A percentile compares a stretch with the other conserved stretches of the same genome.
Evolutionary conservation across 345 rosid genomes (phyloP).

Genomic region (Mallotus nudiflorus): DNA sequence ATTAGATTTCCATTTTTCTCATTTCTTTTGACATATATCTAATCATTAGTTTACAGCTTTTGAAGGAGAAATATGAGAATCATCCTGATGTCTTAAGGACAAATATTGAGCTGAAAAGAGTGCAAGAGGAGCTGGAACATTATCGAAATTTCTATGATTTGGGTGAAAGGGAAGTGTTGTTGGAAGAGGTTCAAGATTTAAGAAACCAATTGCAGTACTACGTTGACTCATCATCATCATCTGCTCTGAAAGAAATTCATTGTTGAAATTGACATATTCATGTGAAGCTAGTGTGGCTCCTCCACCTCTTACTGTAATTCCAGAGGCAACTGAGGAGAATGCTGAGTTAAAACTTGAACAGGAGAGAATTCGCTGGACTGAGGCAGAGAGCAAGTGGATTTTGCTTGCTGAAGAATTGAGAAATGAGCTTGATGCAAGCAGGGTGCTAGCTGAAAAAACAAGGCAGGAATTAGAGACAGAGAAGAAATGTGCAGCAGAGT

Average conservation of each 20-base stretch:
- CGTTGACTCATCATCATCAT: slow-evolving; percentile 61
- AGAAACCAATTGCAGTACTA: slow-evolving; percentile 80
- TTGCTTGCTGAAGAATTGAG: slow-evolving; percentile 83
- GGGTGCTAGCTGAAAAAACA: slow-evolving; percentile 56
- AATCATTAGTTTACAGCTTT: slow-evolving; percentile 55
- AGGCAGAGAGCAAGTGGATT: slow-evolving; percentile 93
- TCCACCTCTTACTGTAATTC: slow-evolving; percentile 49
- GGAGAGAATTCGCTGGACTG: slow-evolving; percentile 67
- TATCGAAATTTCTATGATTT: slow-evolving; percentile 72
- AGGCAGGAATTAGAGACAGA: slow-evolving; percentile 75
- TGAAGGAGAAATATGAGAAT: slow-evolving; percentile 86
- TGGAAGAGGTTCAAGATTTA: slow-evolving; percentile 93
- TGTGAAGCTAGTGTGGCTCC: slow-evolving; percentile 47
- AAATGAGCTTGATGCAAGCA: slow-evolving; percentile 68
- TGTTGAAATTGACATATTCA: slow-evolving; percentile 58
- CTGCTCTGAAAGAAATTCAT: slow-evolving; percentile 50
- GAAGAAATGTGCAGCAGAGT: slow-evolving; percentile 80
- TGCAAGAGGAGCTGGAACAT: slow-evolving; percentile 77
- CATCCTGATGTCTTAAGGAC: slow-evolving; percentile 80
- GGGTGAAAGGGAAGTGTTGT: slow-evolving; percentile 88
- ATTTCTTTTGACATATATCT: slow-evolving; percentile 17
- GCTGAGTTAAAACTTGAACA: slow-evolving; percentile 57
- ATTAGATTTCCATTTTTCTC: slow-evolving; percentile 10
- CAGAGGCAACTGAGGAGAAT: slow-evolving; percentile 58
- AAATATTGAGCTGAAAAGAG: slow-evolving; percentile 75